Percentiles rank a stretch among this genome's conserved stretches.
These are phyloP conservation scores for Colletotrichum sp. DNA, from an alignment of 2,329 filamentous ascomycete genomes.

Conservation along the genomic window DNA sequence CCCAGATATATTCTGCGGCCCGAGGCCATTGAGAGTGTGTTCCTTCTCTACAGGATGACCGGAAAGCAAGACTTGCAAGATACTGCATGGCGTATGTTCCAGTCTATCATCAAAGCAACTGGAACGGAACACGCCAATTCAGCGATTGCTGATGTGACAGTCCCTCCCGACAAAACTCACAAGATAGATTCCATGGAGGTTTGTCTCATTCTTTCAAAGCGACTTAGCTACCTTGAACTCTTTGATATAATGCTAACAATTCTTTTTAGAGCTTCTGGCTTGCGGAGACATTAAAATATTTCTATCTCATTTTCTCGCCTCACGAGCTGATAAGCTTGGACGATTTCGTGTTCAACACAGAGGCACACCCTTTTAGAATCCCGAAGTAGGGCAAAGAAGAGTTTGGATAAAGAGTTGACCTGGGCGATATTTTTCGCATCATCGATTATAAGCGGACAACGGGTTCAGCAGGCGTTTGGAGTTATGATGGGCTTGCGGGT, in stretches of 20 bases:
- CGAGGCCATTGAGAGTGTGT: constrained; percentile 59
- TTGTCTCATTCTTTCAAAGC: background rate
- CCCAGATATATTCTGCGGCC: constrained; percentile 54
- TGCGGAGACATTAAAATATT: constrained; percentile 78
- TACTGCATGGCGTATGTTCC: constrained; percentile 59
- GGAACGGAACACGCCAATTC: constrained; percentile 53
- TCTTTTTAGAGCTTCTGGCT: constrained; percentile 70
- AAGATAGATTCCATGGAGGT: constrained; percentile 46
- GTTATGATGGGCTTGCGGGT: background rate
- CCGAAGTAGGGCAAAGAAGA: background rate
- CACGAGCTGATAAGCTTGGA: constrained; percentile 70
- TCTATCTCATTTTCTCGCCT: constrained; percentile 73
- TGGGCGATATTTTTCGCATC: background rate
- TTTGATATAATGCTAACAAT: background rate
- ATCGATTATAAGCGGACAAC: background rate
- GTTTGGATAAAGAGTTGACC: background rate
- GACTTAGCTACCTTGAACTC: too few species aligned
- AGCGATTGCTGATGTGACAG: constrained; percentile 55
- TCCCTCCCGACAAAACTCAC: constrained; percentile 44
- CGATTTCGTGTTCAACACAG: constrained; percentile 67
- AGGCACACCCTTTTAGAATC: constrained; percentile 50
- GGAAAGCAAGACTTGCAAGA: constrained; percentile 52
- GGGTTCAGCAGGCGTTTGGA: background rate
- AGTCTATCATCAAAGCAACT: constrained; percentile 49
- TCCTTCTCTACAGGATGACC: constrained; percentile 58